phyloP scores from a whole-genome alignment of 768 basidiomycete genomes.

The Rickenella mellea region DNA sequence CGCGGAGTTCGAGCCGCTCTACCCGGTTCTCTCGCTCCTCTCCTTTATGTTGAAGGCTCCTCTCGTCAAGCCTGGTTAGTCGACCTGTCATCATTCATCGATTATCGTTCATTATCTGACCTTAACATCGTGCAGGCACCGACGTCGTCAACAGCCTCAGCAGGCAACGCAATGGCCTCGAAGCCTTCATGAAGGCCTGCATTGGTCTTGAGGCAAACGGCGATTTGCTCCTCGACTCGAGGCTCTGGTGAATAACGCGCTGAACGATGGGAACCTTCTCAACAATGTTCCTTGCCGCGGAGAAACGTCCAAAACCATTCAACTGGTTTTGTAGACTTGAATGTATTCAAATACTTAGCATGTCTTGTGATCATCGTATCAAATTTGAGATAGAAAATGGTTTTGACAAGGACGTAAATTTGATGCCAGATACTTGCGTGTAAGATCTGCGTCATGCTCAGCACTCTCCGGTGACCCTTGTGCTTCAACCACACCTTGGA shows the following conservation, averaged over 20 bases:
- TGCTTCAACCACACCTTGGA: too few species aligned
- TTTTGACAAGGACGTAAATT: too few species aligned
- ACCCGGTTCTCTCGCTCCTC: constrained; percentile 86
- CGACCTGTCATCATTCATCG: not conserved
- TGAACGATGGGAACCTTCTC: too few species aligned
- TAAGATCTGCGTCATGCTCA: too few species aligned
- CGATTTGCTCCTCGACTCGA: constrained; percentile 79
- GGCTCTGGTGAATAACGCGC: constrained; percentile 86
- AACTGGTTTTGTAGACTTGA: too few species aligned
- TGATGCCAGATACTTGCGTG: too few species aligned
- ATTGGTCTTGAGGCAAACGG: constrained; percentile 75
- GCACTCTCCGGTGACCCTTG: too few species aligned
- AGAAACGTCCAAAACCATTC: too few species aligned
- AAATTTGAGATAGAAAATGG: too few species aligned
- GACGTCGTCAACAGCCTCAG: constrained; percentile 93
- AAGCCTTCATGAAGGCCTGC: constrained; percentile 91
- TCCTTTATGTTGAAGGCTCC: constrained; percentile 98
- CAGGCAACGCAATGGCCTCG: constrained; percentile 91
- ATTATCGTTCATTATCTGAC: not conserved
- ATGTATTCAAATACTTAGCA: too few species aligned
- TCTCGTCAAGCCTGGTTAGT: constrained; percentile 81
- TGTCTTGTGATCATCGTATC: too few species aligned
- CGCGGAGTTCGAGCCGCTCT: constrained; percentile 70
- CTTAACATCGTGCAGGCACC: constrained; percentile 34
- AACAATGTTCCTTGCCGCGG: too few species aligned